These are phyloP conservation scores for Eustoma russellianum DNA, from an alignment of 257 asterid species.

Conservation along the genomic window DNA sequence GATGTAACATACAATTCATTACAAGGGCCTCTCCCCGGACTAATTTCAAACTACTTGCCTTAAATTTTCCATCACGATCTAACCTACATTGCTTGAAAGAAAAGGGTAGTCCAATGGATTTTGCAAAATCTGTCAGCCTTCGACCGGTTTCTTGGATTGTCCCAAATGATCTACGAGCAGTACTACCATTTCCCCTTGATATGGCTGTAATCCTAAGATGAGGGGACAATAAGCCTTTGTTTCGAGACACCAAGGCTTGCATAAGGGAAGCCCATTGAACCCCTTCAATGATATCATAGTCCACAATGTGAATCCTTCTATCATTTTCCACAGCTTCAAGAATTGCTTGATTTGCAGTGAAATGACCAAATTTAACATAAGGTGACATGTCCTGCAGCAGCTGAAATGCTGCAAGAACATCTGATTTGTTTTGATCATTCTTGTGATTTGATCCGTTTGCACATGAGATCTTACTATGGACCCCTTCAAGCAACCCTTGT, in stretches of 20 bases:
- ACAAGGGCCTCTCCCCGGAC: conserved; percentile 63
- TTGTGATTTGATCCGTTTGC: conserved; percentile 15
- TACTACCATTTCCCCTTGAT: conserved; percentile 39
- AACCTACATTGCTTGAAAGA: conserved; percentile 61
- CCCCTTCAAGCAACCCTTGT: conserved; percentile 39
- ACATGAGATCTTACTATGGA: conserved; percentile 7
- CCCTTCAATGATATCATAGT: conserved; percentile 84
- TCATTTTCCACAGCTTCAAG: conserved; percentile 56
- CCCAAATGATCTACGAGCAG: conserved; percentile 54
- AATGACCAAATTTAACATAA: conserved; percentile 72
- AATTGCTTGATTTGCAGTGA: conserved; percentile 78
- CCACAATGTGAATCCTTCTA: conserved; percentile 64
- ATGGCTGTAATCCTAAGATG: conserved; percentile 81
- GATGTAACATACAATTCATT: conserved; percentile 62
- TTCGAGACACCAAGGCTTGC: conserved; percentile 68
- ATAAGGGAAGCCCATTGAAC: conserved; percentile 80
- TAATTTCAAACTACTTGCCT: conserved; percentile 47
- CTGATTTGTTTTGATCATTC: conserved; percentile 46
- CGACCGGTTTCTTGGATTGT: conserved; percentile 73
- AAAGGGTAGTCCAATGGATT: conserved; percentile 64
- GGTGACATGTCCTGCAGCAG: conserved; percentile 84
- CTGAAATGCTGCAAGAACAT: conserved; percentile 66
- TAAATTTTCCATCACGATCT: conserved; percentile 49
- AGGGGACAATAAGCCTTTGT: conserved; percentile 53
- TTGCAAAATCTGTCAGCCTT: conserved; percentile 55